Percentiles rank a stretch among this genome's conserved stretches.
These are phyloP conservation scores for Ananas comosus DNA, from an alignment of 176 grass and related monocot genomes.

Conservation along the genomic window DNA sequence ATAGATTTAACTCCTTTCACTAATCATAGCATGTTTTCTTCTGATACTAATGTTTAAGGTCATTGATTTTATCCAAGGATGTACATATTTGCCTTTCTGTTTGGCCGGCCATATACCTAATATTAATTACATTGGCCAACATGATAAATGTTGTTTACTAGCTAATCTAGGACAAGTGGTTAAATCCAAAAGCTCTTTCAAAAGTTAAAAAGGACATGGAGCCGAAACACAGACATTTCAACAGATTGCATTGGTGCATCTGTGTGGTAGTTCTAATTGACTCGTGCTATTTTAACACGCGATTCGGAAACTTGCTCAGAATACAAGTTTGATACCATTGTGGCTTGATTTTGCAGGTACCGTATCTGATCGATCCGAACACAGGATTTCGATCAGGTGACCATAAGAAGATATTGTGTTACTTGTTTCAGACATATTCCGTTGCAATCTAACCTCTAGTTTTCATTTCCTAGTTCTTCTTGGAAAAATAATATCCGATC, in stretches of 20 bases:
- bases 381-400: slow-evolving; percentile 59
- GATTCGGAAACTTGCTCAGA: background rate
- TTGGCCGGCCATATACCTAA: background rate
- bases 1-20: background rate
- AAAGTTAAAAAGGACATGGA: background rate
- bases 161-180: background rate
- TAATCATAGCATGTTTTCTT: background rate
- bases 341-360: slow-evolving; percentile 44
- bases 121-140: background rate
- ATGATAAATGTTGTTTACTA: background rate
- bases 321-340: background rate
- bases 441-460: slow-evolving; percentile 8
- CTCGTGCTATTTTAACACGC: background rate
- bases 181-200: background rate
- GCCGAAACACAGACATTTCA: background rate
- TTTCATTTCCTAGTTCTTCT: no score
- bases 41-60: background rate
- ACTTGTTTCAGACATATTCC: slow-evolving; percentile 70
- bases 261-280: no score
- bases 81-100: no score
- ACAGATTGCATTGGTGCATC: background rate
- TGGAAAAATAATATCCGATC: no score
- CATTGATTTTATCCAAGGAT: no score
- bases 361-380: slow-evolving; percentile 66
- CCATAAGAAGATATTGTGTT: slow-evolving; percentile 51